Evolutionary conservation across 2,329 filamentous ascomycete species (phyloP).

Genomic region (Lanzia echinophila): DNA sequence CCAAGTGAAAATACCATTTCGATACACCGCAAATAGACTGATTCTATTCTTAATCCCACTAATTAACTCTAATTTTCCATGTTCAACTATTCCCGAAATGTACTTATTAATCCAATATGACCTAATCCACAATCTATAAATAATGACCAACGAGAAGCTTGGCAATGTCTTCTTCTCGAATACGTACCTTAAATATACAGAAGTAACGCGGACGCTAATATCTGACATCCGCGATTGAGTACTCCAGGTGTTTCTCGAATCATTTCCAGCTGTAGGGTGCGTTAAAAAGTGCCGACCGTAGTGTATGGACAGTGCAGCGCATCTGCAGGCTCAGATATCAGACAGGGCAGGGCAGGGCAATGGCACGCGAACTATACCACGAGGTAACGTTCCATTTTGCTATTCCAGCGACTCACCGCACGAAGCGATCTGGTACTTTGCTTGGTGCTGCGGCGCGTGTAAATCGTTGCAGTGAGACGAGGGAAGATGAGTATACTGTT

Average conservation of each 20-base stretch:
- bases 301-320: too few relatives aligned
- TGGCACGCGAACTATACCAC: background rate
- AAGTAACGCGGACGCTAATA: conserved; percentile 5
- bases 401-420: background rate
- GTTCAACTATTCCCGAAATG: background rate
- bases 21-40: background rate
- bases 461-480: too few relatives aligned
- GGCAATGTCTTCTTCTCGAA: too few relatives aligned
- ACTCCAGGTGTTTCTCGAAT: too few relatives aligned
- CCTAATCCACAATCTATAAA: background rate
- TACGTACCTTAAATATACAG: background rate
- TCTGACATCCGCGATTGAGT: conserved; percentile 3
- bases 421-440: background rate
- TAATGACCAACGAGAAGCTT: background rate
- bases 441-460: background rate
- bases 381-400: conserved; percentile 8
- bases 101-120: background rate
- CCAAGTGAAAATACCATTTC: background rate
- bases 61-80: too few relatives aligned
- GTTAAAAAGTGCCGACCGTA: too few relatives aligned
- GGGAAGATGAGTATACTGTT: background rate
- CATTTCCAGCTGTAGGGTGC: too few relatives aligned
- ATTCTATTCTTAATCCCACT: background rate
- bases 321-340: too few relatives aligned
- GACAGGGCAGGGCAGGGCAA: background rate